These are phyloP conservation scores for Gnomoniopsis smithogilvyi DNA, from an alignment of 2,329 filamentous ascomycete genomes.

Conservation along the genomic window DNA sequence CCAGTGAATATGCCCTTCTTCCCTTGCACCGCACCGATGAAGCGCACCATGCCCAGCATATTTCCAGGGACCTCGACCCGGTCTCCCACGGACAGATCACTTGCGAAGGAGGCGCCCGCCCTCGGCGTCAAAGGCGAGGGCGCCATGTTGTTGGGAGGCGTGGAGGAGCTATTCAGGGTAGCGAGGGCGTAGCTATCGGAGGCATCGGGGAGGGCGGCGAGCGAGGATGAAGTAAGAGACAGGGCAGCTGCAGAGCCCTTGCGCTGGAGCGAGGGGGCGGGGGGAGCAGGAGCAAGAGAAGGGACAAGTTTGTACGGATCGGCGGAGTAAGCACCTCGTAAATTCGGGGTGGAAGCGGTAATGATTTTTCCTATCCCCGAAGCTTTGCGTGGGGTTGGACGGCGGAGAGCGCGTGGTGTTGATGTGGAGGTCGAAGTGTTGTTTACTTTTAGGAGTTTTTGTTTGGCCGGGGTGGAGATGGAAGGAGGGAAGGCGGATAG, in stretches of 20 bases:
- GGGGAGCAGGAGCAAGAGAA: conserved; percentile 22
- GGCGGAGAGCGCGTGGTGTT: conserved; percentile 20
- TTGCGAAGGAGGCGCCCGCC: conserved; percentile 33
- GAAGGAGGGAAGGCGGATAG: conserved; percentile 12
- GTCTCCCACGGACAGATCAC: conserved; percentile 71
- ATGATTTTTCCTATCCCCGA: conserved; percentile 34
- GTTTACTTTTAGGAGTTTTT: conserved; percentile 24
- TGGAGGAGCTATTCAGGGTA: conserved; percentile 43
- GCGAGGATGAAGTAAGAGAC: conserved; percentile 61
- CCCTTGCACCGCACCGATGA: conserved; percentile 79
- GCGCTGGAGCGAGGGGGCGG: conserved; percentile 50
- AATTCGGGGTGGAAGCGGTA: conserved; percentile 57
- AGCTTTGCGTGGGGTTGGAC: conserved; percentile 33
- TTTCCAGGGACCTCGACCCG: conserved; percentile 87
- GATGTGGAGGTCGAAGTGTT: conserved; percentile 22
- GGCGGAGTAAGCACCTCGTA: conserved; percentile 42
- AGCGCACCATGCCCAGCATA: conserved; percentile 88
- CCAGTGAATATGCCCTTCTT: conserved; percentile 92
- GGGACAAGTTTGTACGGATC: conserved; percentile 41
- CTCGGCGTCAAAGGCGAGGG: conserved; percentile 54
- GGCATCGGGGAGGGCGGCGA: conserved; percentile 65
- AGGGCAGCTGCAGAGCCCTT: conserved; percentile 71
- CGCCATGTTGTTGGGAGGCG: conserved; percentile 40
- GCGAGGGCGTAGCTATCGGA: conserved; percentile 60
- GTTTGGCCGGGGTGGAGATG: conserved; percentile 32